phyloP scores from a whole-genome alignment of 2,329 filamentous ascomycete genomes.

The Colletotrichum incanum region DNA sequence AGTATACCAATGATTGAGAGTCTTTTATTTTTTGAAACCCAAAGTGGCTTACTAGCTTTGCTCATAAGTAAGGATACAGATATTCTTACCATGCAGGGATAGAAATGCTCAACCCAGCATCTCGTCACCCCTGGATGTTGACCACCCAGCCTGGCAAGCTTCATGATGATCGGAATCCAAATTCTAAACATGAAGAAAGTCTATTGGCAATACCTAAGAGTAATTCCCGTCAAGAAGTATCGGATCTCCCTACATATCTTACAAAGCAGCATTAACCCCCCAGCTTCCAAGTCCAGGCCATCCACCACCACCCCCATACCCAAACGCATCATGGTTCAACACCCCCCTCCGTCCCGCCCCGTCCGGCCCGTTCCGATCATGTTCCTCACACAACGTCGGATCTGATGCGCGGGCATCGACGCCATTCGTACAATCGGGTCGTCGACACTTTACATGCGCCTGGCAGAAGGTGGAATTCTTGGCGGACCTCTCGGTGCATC shows the following conservation, averaged over 20 bases:
- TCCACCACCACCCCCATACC: constrained; percentile 12
- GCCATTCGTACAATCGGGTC: constrained; percentile 22
- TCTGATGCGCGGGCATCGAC: constrained; percentile 27
- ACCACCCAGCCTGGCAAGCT: no score
- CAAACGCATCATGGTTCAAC: constrained; percentile 14
- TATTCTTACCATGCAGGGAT: no score
- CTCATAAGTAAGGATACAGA: no score
- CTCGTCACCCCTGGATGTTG: no score
- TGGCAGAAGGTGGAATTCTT: constrained; percentile 26
- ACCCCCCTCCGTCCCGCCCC: constrained; percentile 15
- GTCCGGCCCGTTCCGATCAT: constrained; percentile 13
- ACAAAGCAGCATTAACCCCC: constrained; percentile 36
- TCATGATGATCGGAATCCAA: no score
- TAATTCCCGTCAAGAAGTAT: constrained; percentile 34
- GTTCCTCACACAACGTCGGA: constrained; percentile 31
- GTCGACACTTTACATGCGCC: constrained; percentile 32
- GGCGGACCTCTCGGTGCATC: constrained; percentile 20
- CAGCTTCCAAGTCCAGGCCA: constrained; percentile 31
- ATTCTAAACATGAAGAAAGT: neutral
- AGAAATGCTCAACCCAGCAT: no score
- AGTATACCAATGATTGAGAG: no score
- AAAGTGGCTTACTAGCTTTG: no score
- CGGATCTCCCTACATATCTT: neutral
- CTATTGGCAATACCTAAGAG: constrained; percentile 11
- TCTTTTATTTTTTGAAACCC: no score